Evolutionary conservation across 2,329 filamentous ascomycete genomes (phyloP), one percentile per base, ranked within the genome.

Genomic region (Stylonectria norvegica): DNA sequence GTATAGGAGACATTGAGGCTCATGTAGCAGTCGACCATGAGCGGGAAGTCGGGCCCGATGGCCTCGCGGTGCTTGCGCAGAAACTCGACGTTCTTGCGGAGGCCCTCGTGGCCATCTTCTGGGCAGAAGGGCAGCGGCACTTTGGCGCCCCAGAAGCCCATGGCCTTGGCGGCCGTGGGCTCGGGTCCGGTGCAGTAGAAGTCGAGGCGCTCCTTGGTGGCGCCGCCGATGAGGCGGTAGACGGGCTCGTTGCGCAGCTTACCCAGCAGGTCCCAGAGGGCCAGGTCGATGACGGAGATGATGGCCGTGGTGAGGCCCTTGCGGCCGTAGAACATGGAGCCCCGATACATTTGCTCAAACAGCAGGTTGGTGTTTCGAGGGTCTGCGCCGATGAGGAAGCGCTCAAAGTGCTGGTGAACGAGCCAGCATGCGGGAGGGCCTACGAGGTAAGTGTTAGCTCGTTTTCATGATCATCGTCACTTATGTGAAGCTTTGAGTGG

Each of bases 21-120:
- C 90, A 96, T 96, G 69, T 95, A 96, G 74, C 90, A 96, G 69
- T 96, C 90, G 5, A 96, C 90, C 74, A 94, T 90, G 52, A 96
- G 76, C 32, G 90, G 90, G 63, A 93, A 96, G 63, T 95, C 86
- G 0, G 89, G 86, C 0, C 90, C 90, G 30, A 96, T 85, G 40
- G 79, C 79, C 60, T 89, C 86, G 39, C 89, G 81, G 65, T 95
- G 88, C 65, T 87, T 84, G 53, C 84, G 81, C 35, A 96, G 76
- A 62, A 90, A 96, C 62, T 89, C 89, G 39, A 95, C 78, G 62
- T 96, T 96, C 74, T 94, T 95, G 62, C 79, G 78, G 57, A 96
- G 69, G 4, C 90, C 90, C 42, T 77, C 81, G 17, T 82, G 81
- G 5, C 89, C 90, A 60, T 96, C 90, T 34, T 90, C 89, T 1